These are phyloP conservation scores for Fabrea salina DNA, from an alignment of 169 alveolate species.

Conservation along the genomic window DNA sequence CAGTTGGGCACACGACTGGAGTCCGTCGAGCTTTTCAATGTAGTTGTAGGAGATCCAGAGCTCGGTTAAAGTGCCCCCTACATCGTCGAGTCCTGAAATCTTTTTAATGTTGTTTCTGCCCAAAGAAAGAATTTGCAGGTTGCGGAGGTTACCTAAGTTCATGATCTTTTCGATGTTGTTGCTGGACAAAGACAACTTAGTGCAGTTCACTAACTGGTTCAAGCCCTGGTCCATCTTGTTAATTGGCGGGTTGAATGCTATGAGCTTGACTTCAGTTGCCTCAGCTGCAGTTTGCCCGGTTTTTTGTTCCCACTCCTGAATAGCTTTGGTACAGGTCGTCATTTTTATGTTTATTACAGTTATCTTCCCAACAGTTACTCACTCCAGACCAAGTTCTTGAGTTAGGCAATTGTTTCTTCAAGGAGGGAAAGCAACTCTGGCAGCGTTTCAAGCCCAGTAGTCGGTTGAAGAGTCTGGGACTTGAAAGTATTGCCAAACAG, in stretches of 20 bases:
- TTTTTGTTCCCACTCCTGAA: conserved; percentile 57
- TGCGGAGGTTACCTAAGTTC: conserved; percentile 62
- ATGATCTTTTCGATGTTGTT: conserved; percentile 77
- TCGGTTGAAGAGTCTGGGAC: too few species aligned
- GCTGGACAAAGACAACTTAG: conserved; percentile 69
- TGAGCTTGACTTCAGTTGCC: conserved; percentile 54
- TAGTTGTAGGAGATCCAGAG: conserved; percentile 77
- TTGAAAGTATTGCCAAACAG: too few species aligned
- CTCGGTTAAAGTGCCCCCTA: conserved; percentile 74
- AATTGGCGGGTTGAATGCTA: conserved; percentile 61
- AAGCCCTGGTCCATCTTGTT: conserved; percentile 78
- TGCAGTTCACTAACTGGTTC: conserved; percentile 64
- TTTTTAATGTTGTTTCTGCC: conserved; percentile 77
- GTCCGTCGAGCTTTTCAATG: conserved; percentile 81
- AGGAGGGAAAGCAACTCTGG: too few species aligned
- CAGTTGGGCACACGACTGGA: conserved; percentile 69
- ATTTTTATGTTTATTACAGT: conserved; percentile 12
- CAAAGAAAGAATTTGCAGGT: conserved; percentile 72
- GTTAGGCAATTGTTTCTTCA: too few species aligned
- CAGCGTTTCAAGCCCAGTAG: too few species aligned
- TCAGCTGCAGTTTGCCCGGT: conserved; percentile 56
- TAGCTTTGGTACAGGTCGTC: conserved; percentile 58
- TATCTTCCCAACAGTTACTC: too few species aligned
- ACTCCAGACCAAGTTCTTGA: too few species aligned
- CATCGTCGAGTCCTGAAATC: conserved; percentile 76